A percentile compares a stretch with the other conserved stretches of the same genome.
These are phyloP conservation scores for Naematelia aurantialba DNA, from an alignment of 768 basidiomycete species.

Conservation along the genomic window DNA sequence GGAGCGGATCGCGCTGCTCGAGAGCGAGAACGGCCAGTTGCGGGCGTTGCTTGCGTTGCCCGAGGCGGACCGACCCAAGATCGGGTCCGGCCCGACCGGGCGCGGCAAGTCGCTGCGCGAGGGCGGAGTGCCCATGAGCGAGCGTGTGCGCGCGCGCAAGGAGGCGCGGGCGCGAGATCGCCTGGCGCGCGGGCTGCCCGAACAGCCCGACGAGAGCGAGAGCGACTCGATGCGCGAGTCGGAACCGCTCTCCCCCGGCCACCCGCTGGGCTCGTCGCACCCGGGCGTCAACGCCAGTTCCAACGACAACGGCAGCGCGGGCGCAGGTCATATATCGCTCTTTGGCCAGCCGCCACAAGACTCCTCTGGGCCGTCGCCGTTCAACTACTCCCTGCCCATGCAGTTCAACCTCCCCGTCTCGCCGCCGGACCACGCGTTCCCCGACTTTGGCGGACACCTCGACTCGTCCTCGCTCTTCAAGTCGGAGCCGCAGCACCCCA, in stretches of 20 bases:
- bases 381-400: constrained; percentile 35
- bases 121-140: constrained; percentile 49
- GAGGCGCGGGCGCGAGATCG: constrained; percentile 43
- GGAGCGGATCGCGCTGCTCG: constrained; percentile 49
- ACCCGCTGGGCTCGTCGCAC: constrained; percentile 5
- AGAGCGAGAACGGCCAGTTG: constrained; percentile 48
- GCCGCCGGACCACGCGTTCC: constrained; percentile 19
- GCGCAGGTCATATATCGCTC: neutral
- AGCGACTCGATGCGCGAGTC: constrained; percentile 15
- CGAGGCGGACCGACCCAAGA: constrained; percentile 30
- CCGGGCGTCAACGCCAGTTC: too few relatives aligned
- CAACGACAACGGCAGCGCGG: neutral
- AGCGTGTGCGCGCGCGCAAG: constrained; percentile 47
- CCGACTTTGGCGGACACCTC: constrained; percentile 21
- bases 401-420: constrained; percentile 28
- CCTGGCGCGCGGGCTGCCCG: constrained; percentile 27
- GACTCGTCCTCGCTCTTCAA: constrained; percentile 24
- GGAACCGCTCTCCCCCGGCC: constrained; percentile 18
- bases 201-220: constrained; percentile 10
- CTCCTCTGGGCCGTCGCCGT: constrained; percentile 5
- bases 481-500: constrained; percentile 2
- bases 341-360: neutral
- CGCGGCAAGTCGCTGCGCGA: constrained; percentile 49
- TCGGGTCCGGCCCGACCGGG: constrained; percentile 51
- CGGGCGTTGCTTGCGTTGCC: constrained; percentile 40